Percentiles rank a stretch among this genome's conserved stretches.
Conservation (phyloP, 805 yeast species). For the Wickerhamiella bombiphila region DNA sequence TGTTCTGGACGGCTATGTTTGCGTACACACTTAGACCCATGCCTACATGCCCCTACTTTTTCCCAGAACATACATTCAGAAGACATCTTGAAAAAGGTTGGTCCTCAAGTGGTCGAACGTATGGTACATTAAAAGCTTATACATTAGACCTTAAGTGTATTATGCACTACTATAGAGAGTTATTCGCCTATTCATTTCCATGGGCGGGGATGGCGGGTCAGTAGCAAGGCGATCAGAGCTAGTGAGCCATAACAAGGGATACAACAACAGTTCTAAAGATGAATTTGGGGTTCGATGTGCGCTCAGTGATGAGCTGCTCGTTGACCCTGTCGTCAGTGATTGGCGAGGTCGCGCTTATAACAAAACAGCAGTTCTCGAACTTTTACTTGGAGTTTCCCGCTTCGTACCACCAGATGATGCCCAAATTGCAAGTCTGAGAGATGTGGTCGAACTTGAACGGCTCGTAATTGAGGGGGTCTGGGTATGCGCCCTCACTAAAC, state of each 20-base stretch:
- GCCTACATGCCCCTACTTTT: slow-evolving; percentile 86
- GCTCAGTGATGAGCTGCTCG: slow-evolving; percentile 30
- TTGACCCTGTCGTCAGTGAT: slow-evolving; percentile 44
- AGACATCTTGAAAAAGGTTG: not conserved
- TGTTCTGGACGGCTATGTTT: slow-evolving; percentile 20
- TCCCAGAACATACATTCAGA: slow-evolving; percentile 35
- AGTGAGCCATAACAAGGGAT: slow-evolving; percentile 9
- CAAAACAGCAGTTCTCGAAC: slow-evolving; percentile 47
- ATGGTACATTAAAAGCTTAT: no score
- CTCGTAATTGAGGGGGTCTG: slow-evolving; percentile 18
- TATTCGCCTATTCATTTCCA: no score
- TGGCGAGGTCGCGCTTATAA: slow-evolving; percentile 50
- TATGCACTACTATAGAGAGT: no score
- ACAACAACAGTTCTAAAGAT: slow-evolving; percentile 8
- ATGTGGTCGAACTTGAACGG: slow-evolving; percentile 32
- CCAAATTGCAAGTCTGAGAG: slow-evolving; percentile 28
- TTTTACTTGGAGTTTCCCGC: slow-evolving; percentile 30
- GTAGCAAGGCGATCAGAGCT: slow-evolving; percentile 46
- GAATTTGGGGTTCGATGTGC: slow-evolving; percentile 35
- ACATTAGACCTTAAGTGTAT: no score
- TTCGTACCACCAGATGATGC: slow-evolving; percentile 19
- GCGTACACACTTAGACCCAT: slow-evolving; percentile 76
- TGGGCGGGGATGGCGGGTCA: slow-evolving; percentile 52
- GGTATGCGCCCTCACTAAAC: slow-evolving; percentile 27
- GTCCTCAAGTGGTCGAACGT: no score